These are phyloP conservation scores for Periconia sp. DNA, from an alignment of 2,329 filamentous ascomycete species.

Conservation along the genomic window DNA sequence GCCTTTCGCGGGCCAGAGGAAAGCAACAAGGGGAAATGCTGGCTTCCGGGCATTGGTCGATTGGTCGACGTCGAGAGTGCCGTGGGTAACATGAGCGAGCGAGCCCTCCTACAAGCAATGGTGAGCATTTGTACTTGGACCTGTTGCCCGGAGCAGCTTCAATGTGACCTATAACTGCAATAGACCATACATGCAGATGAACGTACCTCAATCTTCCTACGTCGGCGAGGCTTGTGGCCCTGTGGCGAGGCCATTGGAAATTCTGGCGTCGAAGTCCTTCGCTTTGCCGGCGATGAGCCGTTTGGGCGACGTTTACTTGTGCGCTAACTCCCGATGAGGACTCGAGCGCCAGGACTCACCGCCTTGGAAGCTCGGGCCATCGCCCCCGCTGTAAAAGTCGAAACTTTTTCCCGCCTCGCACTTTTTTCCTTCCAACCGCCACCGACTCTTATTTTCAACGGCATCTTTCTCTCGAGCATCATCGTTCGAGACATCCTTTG, in stretches of 20 bases:
- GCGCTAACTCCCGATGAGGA: background rate
- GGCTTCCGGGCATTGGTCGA: slow-evolving; percentile 61
- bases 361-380: slow-evolving; percentile 14
- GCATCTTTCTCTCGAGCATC: slow-evolving; percentile 22
- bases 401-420: slow-evolving; percentile 9
- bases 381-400: slow-evolving; percentile 6
- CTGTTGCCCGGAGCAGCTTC: no score
- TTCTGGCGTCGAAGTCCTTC: background rate
- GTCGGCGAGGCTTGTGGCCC: slow-evolving; percentile 50
- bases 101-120: no score
- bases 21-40: slow-evolving; percentile 88
- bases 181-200: no score
- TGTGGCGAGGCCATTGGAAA: slow-evolving; percentile 39
- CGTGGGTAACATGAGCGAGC: slow-evolving; percentile 49
- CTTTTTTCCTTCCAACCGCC: slow-evolving; percentile 20
- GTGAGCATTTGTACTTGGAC: no score
- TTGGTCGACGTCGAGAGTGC: slow-evolving; percentile 51
- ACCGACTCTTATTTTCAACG: slow-evolving; percentile 22
- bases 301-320: slow-evolving; percentile 7
- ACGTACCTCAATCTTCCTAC: slow-evolving; percentile 52
- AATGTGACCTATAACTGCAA: no score
- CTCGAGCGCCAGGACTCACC: background rate
- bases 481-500: slow-evolving; percentile 29
- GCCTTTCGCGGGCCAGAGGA: slow-evolving; percentile 88
- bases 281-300: background rate